Evolutionary conservation across 2,329 filamentous ascomycete species (phyloP).

Genomic region (Blastomyces silverae): DNA sequence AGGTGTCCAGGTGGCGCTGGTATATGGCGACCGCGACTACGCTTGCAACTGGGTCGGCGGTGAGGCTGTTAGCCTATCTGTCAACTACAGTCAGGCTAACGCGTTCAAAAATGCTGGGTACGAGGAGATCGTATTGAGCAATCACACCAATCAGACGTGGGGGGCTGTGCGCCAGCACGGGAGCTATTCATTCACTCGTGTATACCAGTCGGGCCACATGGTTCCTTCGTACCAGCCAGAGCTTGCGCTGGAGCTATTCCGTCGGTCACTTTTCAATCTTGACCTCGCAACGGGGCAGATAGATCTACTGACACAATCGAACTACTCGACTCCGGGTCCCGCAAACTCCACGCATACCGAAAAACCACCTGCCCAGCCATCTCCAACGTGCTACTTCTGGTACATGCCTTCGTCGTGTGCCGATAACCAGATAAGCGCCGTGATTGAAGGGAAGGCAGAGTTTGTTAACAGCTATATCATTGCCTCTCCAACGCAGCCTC

Average conservation of each 20-base stretch:
- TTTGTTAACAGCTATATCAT: background rate
- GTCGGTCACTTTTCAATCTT: slow-evolving; percentile 44
- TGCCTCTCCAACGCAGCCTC: background rate
- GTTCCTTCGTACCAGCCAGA: slow-evolving; percentile 51
- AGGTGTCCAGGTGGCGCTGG: slow-evolving; percentile 52
- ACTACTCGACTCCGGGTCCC: background rate
- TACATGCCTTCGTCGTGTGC: background rate
- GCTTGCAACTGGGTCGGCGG: slow-evolving; percentile 48
- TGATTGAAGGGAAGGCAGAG: background rate
- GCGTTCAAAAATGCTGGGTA: slow-evolving; percentile 33
- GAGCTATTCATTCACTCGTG: slow-evolving; percentile 34
- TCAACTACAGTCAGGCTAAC: slow-evolving; percentile 37
- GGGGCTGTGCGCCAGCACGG: slow-evolving; percentile 37
- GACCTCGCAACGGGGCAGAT: slow-evolving; percentile 52
- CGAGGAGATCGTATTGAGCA: slow-evolving; percentile 22
- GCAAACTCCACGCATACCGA: background rate
- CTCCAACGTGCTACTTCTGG: slow-evolving; percentile 4
- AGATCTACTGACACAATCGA: slow-evolving; percentile 32
- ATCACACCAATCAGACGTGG: slow-evolving; percentile 32
- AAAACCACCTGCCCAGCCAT: background rate
- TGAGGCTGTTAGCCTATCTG: slow-evolving; percentile 41
- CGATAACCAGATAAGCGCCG: background rate
- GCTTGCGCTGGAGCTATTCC: slow-evolving; percentile 50
- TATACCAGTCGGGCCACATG: slow-evolving; percentile 28
- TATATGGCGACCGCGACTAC: slow-evolving; percentile 55